These are phyloP conservation scores for Nissolia schottii DNA, from an alignment of 306 rosid species.

Conservation along the genomic window DNA sequence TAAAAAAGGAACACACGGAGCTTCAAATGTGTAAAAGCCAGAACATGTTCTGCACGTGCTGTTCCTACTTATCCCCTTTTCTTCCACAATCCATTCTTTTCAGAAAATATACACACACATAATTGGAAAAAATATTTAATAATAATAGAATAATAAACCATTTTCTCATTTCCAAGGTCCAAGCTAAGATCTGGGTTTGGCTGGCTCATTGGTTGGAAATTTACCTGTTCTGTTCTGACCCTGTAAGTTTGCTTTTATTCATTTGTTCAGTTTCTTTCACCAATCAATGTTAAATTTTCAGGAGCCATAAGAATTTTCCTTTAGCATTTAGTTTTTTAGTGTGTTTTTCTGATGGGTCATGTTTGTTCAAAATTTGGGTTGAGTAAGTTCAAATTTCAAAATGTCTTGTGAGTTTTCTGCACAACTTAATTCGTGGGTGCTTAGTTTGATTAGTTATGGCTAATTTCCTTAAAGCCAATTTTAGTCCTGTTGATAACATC, in stretches of 20 bases:
- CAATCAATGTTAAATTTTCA: neutral
- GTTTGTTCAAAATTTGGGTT: conserved; percentile 10
- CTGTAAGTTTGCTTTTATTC: conserved; percentile 24
- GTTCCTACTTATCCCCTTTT: neutral
- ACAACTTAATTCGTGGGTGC: neutral
- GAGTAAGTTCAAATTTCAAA: too few relatives aligned
- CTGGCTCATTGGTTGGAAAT: conserved; percentile 19
- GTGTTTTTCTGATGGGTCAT: conserved; percentile 9
- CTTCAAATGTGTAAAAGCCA: neutral
- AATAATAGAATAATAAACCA: neutral
- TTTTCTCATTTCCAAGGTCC: neutral
- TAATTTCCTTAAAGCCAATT: neutral
- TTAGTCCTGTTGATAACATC: neutral
- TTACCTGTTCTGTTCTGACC: neutral
- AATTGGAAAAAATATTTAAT: neutral
- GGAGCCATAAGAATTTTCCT: neutral
- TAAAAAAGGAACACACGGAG: neutral
- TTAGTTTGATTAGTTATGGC: neutral
- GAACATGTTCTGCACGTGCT: conserved; percentile 3
- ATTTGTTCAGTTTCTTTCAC: neutral
- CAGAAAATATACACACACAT: neutral
- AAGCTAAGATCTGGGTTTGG: conserved; percentile 10
- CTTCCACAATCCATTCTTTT: neutral
- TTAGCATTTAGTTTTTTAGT: neutral
- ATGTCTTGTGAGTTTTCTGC: conserved; percentile 10